These are phyloP conservation scores for Vitis vinifera DNA, from an alignment of 164 flowering plant species.

Conservation along the genomic window ASM3070453v1 NC_081822.1:12112001-12112500, in stretches of 20 bases:
- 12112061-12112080: neutral
- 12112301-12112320: no score
- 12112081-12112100: neutral
- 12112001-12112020: neutral
- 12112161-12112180: slow-evolving; percentile 61
- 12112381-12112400: no score
- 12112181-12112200: slow-evolving; percentile 80
- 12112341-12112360: no score
- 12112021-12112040: neutral
- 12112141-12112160: slow-evolving; percentile 49
- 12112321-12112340: neutral
- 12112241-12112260: slow-evolving; percentile 58
- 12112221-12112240: slow-evolving; percentile 60
- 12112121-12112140: neutral
- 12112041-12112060: neutral
- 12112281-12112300: neutral
- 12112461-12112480: no score
- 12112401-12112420: no score
- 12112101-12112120: neutral
- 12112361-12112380: no score
- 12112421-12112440: no score
- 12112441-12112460: no score
- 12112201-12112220: slow-evolving; percentile 59
- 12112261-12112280: neutral
- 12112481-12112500: no score